Conservation (phyloP, 2,329 filamentous ascomycete genomes). For the Herpotrichia juniperi region DNA sequence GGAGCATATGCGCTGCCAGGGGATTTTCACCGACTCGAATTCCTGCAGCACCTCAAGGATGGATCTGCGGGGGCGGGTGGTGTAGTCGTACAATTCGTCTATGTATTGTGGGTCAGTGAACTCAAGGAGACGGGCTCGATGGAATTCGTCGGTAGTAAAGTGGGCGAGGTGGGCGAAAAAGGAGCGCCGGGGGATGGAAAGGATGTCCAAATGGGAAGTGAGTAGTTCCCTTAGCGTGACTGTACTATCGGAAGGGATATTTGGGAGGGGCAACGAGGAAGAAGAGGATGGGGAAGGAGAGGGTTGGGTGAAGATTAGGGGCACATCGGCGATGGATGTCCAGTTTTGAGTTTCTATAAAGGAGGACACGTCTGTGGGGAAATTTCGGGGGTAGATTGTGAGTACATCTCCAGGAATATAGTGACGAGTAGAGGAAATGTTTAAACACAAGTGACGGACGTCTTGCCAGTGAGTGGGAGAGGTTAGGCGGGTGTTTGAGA, state of each 20-base stretch:
- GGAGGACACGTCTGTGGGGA: conserved; percentile 75
- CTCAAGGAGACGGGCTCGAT: conserved; percentile 82
- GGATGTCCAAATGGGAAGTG: conserved; percentile 85
- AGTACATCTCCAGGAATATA: conserved; percentile 80
- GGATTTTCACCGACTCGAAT: conserved; percentile 83
- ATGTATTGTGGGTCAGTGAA: conserved; percentile 80
- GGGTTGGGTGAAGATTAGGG: conserved; percentile 60
- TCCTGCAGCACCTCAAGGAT: conserved; percentile 93
- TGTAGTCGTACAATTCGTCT: conserved; percentile 96
- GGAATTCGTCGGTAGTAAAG: conserved; percentile 73
- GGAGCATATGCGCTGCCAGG: conserved; percentile 72
- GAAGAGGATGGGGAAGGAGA: conserved; percentile 39
- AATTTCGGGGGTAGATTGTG: conserved; percentile 87
- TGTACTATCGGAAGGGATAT: conserved; percentile 44
- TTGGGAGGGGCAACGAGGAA: conserved; percentile 46
- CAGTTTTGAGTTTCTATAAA: conserved; percentile 83
- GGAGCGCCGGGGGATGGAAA: conserved; percentile 82
- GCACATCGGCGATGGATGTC: conserved; percentile 72
- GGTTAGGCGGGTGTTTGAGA: conserved; percentile 75
- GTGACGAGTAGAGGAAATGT: conserved; percentile 47
- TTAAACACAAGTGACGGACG: conserved; percentile 78
- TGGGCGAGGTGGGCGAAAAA: conserved; percentile 83
- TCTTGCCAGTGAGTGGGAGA: conserved; percentile 87
- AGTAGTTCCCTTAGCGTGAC: conserved; percentile 77
- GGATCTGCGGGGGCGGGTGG: conserved; percentile 84